These are phyloP conservation scores for Zhuliangozyma blackwelliae DNA, from an alignment of 1,139 yeast genomes.

Conservation along the genomic window DNA sequence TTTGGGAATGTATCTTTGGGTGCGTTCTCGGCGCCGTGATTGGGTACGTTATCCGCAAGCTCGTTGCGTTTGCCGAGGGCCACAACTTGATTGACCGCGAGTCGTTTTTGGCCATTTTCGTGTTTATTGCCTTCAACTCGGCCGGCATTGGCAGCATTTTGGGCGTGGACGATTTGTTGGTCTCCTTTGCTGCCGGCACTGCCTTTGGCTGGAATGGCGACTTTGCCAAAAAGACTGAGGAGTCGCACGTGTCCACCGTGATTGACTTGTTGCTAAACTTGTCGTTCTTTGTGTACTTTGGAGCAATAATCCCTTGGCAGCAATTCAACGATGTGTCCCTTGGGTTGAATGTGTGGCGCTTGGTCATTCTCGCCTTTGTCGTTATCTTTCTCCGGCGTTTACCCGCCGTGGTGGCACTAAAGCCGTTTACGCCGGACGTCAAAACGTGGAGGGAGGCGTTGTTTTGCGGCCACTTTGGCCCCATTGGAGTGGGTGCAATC, in stretches of 20 bases:
- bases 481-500: conserved; percentile 96
- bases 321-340: conserved; percentile 62
- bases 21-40: conserved; percentile 69
- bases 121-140: conserved; percentile 79
- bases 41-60: conserved; percentile 72
- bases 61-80: conserved; percentile 75
- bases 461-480: conserved; percentile 97
- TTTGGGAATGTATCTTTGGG: conserved; percentile 89
- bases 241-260: conserved; percentile 88
- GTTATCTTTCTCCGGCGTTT: conserved; percentile 79
- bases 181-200: conserved; percentile 93
- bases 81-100: conserved; percentile 83
- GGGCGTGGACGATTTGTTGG: conserved; percentile 89
- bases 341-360: conserved; percentile 82
- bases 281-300: conserved; percentile 89
- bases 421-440: conserved; percentile 86
- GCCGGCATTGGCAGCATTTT: conserved; percentile 92
- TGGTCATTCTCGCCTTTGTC: conserved; percentile 76
- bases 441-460: conserved; percentile 94
- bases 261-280: conserved; percentile 80
- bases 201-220: conserved; percentile 98
- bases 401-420: conserved; percentile 78
- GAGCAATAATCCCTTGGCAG: conserved; percentile 93
- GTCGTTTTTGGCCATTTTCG: conserved; percentile 86
- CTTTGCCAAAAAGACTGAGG: conserved; percentile 83